A percentile compares a stretch with the other conserved stretches of the same genome.
Conservation (phyloP, 2,329 filamentous ascomycete species). For the Sordariomycetes sp. region DNA sequence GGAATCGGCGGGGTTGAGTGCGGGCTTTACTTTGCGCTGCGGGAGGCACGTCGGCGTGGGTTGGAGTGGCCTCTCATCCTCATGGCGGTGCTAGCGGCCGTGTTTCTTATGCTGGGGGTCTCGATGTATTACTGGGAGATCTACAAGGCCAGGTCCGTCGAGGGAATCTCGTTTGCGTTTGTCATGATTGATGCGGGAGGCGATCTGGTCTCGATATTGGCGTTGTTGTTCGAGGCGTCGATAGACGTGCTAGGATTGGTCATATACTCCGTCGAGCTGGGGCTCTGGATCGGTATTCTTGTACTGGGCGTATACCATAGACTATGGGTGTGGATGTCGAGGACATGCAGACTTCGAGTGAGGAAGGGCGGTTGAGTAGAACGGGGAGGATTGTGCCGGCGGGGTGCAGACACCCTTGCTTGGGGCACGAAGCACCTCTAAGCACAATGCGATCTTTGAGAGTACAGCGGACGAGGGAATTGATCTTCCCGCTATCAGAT, state of each 20-base stretch:
- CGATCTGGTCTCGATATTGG: conserved; percentile 2
- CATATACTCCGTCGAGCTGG: conserved; percentile 1
- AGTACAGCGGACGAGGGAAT: not conserved
- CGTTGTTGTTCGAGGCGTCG: not conserved
- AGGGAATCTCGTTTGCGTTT: conserved; percentile 3
- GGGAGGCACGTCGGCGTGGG: not conserved
- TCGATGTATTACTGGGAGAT: conserved; percentile 2
- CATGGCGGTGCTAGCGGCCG: not conserved
- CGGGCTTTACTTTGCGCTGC: conserved; percentile 3
- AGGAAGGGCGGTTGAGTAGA: not conserved
- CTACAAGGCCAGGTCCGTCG: conserved; percentile 1
- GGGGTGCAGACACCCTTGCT: not conserved
- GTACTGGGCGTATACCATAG: conserved; percentile 1
- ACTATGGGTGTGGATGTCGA: not conserved
- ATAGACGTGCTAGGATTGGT: conserved; percentile 1
- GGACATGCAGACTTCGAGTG: not conserved
- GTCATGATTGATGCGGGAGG: conserved; percentile 1
- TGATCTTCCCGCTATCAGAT: not conserved
- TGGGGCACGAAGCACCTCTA: not conserved
- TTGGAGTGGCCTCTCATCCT: conserved; percentile 1
- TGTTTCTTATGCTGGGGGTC: conserved; percentile 1
- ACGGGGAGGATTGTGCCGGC: not conserved
- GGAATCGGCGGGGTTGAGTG: not conserved
- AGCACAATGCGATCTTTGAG: not conserved
- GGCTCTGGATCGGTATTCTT: conserved; percentile 2